Base-by-base conservation (phyloP, 129 eudicot genomes). In the Arctium lappa region DNA sequence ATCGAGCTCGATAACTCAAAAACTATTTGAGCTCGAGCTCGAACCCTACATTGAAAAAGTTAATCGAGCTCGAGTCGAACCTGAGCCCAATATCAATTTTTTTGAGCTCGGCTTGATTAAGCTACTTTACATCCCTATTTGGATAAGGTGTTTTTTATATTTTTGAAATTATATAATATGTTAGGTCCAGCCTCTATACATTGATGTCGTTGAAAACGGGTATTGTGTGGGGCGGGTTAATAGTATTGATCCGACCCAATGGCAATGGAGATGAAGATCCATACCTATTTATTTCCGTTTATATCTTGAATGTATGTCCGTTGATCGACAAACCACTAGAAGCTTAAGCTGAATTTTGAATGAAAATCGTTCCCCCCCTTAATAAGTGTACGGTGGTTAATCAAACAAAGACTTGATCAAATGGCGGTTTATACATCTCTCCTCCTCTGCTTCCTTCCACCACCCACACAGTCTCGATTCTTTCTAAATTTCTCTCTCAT, bases 381-480 rank as follows among this genome's bases (percentile, higher is more conserved):
- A 40, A 40, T 39, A 73, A 44, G 56, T 73, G 77, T 73, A 8
- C 10, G 77, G 79, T 34, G 32, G 69, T 66, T 11, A 30, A 66
- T 79, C 22, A 79, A 79, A 65, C 84, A 73, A 74, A 79, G 80
- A 84, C 80, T 44, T 65, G 84, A 84, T 84, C 84, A 79, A 73
- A 27, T 33, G 74, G 18, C 71, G 70, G 66, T 79, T 79, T 65
- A 22, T 22, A 66, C 75, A 73, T 73, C 76, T 72, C 76, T 72
- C 76, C 76, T 69, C 74, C 5, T 72, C 37, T 36, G 7, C 27
- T 22, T 22, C 27, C 33, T 65, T 65, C 71, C 73, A 83, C 50
- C 50, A 42, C 50, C 73, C 73, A 71, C 82, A 83, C 42, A 69
- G 74, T 56, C 77, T 78, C 82, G 42, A 72, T 83, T 78, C 70